Evolutionary conservation across 2,329 filamentous ascomycete species (phyloP).

Genomic region (Fusarium agapanthi): DNA sequence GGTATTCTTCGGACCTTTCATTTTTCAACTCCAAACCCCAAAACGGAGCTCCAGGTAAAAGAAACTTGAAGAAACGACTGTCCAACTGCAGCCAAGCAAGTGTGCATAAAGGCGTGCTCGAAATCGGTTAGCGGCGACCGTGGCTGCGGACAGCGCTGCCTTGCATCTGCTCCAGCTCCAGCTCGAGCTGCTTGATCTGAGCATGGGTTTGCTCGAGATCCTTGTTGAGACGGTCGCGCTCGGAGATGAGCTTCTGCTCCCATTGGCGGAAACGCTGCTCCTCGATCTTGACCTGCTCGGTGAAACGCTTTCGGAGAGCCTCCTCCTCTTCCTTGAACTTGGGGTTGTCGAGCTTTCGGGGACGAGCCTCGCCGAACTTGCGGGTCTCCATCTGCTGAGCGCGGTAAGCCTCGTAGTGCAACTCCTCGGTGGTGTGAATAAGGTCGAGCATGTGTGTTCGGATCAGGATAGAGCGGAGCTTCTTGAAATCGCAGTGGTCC

Average conservation of each 20-base stretch:
- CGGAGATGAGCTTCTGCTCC: constrained; percentile 99
- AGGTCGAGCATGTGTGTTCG: constrained; percentile 99
- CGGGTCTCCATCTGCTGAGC: constrained; percentile 99
- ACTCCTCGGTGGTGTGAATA: constrained; percentile 99
- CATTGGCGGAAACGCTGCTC: constrained; percentile 99
- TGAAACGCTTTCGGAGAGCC: constrained; percentile 97
- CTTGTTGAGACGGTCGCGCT: constrained; percentile 99
- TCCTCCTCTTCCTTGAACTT: constrained; percentile 99
- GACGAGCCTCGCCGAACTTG: constrained; percentile 97
- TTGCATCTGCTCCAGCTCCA: constrained; percentile 93
- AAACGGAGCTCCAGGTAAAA: constrained; percentile 43
- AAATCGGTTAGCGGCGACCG: constrained; percentile 78
- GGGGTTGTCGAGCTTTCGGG: constrained; percentile 98
- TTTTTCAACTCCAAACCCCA: constrained; percentile 49
- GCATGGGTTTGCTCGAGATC: constrained; percentile 98
- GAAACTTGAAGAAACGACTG: constrained; percentile 41
- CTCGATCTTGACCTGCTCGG: constrained; percentile 99
- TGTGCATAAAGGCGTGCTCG: constrained; percentile 18
- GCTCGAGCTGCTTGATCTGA: constrained; percentile 89
- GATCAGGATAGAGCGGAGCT: constrained; percentile 97
- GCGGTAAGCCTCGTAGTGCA: constrained; percentile 99
- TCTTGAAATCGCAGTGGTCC: constrained; percentile 99
- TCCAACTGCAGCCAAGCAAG: constrained; percentile 43
- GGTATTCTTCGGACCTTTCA: constrained; percentile 46
- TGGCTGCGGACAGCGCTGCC: constrained; percentile 89